Evolutionary conservation across 2,329 filamentous ascomycete genomes (phyloP), one percentile per base, ranked within the genome.

Genomic region (Cercospora sojina): DNA sequence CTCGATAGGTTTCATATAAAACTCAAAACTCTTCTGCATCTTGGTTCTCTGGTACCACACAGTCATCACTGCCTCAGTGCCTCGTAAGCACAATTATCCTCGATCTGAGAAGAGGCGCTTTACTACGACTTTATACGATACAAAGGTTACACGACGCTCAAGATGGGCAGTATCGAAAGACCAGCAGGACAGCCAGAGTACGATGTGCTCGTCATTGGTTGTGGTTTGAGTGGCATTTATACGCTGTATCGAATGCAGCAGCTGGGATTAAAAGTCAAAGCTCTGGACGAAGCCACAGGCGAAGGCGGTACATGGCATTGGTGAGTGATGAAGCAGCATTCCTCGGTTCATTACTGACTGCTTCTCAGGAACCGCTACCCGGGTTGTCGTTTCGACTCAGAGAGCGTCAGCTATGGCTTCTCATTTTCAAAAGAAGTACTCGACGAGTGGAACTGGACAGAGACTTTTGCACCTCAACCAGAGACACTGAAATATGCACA

Each of bases 401-500:
- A 83, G 69, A 79, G 78, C 1, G 76, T 80, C 16, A 80, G 79
- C 0, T 84, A 85, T 69, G 73, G 72, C 29, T 81, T 82, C 63
- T 79, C 78, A 5, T 81, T 82, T 70, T 76, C 77, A 12, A 75
- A 81, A 68, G 79, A 79, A 32, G 65, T 81, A 1, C 74, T 82
- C 6, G 75, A 81, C 35, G 80, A 81, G 63, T 83, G 80, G 79
- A 67, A 77, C 59, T 82, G 79, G 70, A 75, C 74, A 2, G 77
- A 78, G 53, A 74, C 75, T 18, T 77, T 74, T 38, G 72, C 75
- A 10, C 69, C 71, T 1, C 73, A 75, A 35, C 64, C 69, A 13
- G 84, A 86, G 71, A 85, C 85, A 47, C 79, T 80, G 47, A 74
- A 78, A 16, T 86, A 86, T 69, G 80, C 85, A 29, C 78, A 82